Evolutionary conservation across 306 rosid species (phyloP), one percentile per base, ranked within the genome.

Genomic region (Acacia melanoxylon): DNA sequence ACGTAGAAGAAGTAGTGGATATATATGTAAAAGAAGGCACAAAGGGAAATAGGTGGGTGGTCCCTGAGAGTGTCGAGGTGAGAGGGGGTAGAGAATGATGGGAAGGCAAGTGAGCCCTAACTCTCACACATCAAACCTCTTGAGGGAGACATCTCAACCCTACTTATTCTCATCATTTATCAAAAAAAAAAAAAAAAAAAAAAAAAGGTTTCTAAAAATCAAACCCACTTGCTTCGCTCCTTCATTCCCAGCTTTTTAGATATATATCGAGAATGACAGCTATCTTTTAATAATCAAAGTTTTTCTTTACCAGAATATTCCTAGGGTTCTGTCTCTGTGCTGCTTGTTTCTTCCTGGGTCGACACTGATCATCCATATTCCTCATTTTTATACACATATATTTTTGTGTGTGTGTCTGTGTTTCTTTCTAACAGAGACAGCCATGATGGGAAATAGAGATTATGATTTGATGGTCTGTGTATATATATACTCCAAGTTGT

Each of bases 71-170:
- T 87, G 92, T 86, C 88, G 76, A 83, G 80, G 85, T 20, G 7
- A 59, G 31, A 65, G 78, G 89, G 83, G 72, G 82, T 83, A 83
- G 74, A 74, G 76, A 83, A 87, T 87, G 82, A 91, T 86, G 91
- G 92, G 82, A 81, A 54, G 61, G 76, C 75, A 68, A 74, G 72
- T n/a, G 79, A 83, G 81, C 67, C 85, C 87, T 85, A 87, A 77
- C 15, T 7, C 7, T 51, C 67, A 9, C 5, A 49, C 56, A 16
- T 49, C 56, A 16, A 49, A 49, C 86, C 85, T 86, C 83, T n/a
- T 68, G 75, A 27, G 73, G 84, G 89, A 84, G 71, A 85, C 94
- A 91, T 83, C 81, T 84, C 79, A 84, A 80, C 66, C 85, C 90
- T 81, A 82, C 66, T 78, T 86, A 78, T 72, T 86, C 61, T 10